These are phyloP conservation scores for Coemansia sp. DNA, from an alignment of 192 early-diverging fungal species.

Conservation along the genomic window DNA sequence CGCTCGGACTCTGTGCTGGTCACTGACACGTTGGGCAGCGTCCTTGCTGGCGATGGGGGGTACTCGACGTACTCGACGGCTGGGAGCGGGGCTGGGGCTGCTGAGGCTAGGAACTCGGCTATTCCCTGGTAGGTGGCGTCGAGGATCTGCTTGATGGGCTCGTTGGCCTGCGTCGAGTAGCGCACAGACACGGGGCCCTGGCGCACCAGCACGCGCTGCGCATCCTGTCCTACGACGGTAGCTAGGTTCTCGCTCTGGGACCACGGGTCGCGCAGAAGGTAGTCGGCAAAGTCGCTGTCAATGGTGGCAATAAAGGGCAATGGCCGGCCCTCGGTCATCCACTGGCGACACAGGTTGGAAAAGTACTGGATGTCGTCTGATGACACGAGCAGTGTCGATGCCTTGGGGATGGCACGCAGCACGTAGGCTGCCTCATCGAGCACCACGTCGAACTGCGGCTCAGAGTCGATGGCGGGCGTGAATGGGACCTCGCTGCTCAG, in stretches of 20 bases:
- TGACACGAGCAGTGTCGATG: conserved; percentile 17
- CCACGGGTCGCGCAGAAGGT: conserved; percentile 90
- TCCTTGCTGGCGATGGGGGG: background rate
- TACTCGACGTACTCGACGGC: conserved; percentile 2
- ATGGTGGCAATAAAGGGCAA: conserved; percentile 89
- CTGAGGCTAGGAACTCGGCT: conserved; percentile 36
- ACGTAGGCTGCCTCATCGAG: conserved; percentile 73
- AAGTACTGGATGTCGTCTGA: conserved; percentile 38
- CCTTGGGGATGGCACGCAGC: conserved; percentile 52
- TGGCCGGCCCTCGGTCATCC: conserved; percentile 45
- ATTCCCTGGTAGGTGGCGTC: conserved; percentile 42
- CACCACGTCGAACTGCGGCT: conserved; percentile 10
- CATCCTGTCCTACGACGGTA: conserved; percentile 71
- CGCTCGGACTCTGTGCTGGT: background rate
- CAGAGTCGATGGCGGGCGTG: background rate
- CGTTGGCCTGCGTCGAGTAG: conserved; percentile 66
- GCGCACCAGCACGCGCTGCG: conserved; percentile 79
- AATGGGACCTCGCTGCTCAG: conserved; percentile 66
- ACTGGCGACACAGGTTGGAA: conserved; percentile 21
- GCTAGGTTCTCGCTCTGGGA: conserved; percentile 86
- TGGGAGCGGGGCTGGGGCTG: conserved; percentile 68
- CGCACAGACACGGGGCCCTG: conserved; percentile 83
- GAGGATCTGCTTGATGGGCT: conserved; percentile 85
- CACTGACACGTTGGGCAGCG: background rate
- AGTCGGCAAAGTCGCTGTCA: conserved; percentile 86